phyloP scores from a whole-genome alignment of 2,329 filamentous ascomycete genomes.

The Epichloe sp. region DNA sequence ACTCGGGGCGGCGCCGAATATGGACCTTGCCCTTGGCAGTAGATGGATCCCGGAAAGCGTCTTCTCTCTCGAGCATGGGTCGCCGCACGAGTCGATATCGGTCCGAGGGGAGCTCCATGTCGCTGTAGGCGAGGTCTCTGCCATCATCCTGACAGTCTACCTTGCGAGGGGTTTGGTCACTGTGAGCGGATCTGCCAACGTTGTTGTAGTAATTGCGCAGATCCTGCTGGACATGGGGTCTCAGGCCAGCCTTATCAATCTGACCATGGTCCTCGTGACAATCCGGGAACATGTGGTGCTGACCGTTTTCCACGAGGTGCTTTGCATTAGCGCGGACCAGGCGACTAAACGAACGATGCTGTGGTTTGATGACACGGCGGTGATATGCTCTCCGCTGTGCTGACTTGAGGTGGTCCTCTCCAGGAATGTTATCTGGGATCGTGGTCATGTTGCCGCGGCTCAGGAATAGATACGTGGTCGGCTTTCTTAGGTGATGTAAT shows the following conservation, averaged over 20 bases:
- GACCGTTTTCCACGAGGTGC: constrained; percentile 13
- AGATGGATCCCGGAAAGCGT: constrained; percentile 30
- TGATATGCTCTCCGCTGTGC: neutral
- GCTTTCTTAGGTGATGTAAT: neutral
- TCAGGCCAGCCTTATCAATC: constrained; percentile 11
- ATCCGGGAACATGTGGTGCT: constrained; percentile 3
- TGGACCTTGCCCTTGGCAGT: constrained; percentile 22
- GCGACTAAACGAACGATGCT: constrained; percentile 9
- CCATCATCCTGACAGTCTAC: constrained; percentile 17
- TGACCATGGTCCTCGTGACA: constrained; percentile 5
- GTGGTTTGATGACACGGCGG: constrained; percentile 1
- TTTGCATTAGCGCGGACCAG: constrained; percentile 20
- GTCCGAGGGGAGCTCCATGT: constrained; percentile 25
- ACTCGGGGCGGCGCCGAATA: constrained; percentile 11
- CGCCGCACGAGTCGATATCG: constrained; percentile 18
- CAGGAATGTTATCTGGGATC: neutral
- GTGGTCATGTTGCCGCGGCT: neutral
- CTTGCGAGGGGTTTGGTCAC: neutral
- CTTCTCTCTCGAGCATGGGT: constrained; percentile 32
- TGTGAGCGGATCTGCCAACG: neutral
- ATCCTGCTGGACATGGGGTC: constrained; percentile 6
- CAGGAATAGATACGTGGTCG: neutral
- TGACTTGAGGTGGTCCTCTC: neutral
- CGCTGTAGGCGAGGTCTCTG: constrained; percentile 21
- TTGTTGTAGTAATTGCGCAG: constrained; percentile 5